Conservation (phyloP, 176 grass and related monocot genomes). For the Alloteropsis semialata region DNA sequence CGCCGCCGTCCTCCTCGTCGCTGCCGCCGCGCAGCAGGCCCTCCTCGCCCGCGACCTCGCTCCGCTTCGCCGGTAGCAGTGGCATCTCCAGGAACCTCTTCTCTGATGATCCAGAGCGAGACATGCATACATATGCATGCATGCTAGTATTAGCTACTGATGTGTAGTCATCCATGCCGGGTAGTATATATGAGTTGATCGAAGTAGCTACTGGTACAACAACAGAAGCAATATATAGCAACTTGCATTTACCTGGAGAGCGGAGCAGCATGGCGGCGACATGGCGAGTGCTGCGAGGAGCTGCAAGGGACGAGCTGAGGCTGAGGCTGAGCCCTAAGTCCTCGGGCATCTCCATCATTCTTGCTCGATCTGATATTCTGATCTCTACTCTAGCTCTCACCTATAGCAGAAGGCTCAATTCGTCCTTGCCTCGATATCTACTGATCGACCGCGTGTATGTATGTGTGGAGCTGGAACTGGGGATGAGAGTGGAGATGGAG, state of each 20-base stretch:
- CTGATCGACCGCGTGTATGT: neutral
- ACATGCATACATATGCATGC: neutral
- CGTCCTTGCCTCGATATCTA: too few species aligned
- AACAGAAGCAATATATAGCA: neutral
- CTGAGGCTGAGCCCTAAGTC: conserved; percentile 83
- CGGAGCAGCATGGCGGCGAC: conserved; percentile 46
- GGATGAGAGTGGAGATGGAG: neutral
- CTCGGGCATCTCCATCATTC: conserved; percentile 54
- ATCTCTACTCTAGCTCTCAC: neutral
- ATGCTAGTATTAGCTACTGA: neutral
- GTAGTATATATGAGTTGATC: too few species aligned
- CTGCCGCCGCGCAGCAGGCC: conserved; percentile 53
- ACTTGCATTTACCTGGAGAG: conserved; percentile 35
- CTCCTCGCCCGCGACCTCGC: conserved; percentile 27
- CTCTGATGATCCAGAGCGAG: neutral
- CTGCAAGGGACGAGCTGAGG: conserved; percentile 49
- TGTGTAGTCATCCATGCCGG: too few species aligned
- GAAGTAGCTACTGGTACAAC: neutral
- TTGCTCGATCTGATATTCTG: neutral
- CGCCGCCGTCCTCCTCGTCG: conserved; percentile 69
- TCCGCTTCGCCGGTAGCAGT: conserved; percentile 46
- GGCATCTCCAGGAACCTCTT: conserved; percentile 55
- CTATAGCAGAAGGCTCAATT: too few species aligned
- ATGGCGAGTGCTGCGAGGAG: conserved; percentile 36
- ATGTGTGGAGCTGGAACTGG: conserved; percentile 25